Percentiles rank a stretch among this genome's conserved stretches.
Evolutionary conservation across 2,329 filamentous ascomycete genomes (phyloP).

Genomic region (Fusarium sp.): DNA sequence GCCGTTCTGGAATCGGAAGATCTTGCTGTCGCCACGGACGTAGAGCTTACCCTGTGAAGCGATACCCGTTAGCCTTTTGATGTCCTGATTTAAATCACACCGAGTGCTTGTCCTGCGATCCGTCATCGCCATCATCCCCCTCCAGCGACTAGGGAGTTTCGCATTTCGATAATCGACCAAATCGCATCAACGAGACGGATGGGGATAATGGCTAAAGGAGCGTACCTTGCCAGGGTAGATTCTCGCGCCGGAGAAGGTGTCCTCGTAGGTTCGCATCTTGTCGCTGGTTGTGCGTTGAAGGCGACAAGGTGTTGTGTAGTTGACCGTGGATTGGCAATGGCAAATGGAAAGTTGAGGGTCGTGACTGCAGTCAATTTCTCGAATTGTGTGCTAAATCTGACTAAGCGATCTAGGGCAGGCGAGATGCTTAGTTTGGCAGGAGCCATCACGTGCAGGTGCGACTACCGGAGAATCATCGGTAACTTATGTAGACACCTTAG

Average conservation of each 20-base stretch:
- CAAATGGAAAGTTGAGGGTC: conserved; percentile 47
- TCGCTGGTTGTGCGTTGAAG: conserved; percentile 52
- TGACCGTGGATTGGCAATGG: conserved; percentile 53
- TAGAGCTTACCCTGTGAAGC: conserved; percentile 92
- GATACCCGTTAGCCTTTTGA: conserved; percentile 44
- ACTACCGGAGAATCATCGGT: conserved; percentile 37
- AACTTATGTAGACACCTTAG: not conserved
- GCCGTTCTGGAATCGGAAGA: conserved; percentile 99
- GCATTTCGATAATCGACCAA: conserved; percentile 37
- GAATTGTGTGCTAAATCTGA: conserved; percentile 53
- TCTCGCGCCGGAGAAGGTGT: conserved; percentile 72
- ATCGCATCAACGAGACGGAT: conserved; percentile 31
- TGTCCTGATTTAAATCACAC: conserved; percentile 19
- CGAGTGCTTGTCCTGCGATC: conserved; percentile 24
- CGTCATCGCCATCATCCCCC: conserved; percentile 14
- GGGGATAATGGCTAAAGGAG: conserved; percentile 21
- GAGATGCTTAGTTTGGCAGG: conserved; percentile 40
- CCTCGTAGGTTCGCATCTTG: conserved; percentile 75
- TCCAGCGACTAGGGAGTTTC: conserved; percentile 16
- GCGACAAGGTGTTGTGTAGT: conserved; percentile 56
- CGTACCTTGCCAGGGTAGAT: conserved; percentile 76
- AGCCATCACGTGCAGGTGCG: conserved; percentile 45
- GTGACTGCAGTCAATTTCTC: conserved; percentile 50
- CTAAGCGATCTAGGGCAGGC: conserved; percentile 50
- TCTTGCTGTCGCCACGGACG: conserved; percentile 99